Percentiles rank a stretch among this genome's conserved stretches.
phyloP scores from a whole-genome alignment of 805 yeast genomes.

The Komagataella ulmi region DNA sequence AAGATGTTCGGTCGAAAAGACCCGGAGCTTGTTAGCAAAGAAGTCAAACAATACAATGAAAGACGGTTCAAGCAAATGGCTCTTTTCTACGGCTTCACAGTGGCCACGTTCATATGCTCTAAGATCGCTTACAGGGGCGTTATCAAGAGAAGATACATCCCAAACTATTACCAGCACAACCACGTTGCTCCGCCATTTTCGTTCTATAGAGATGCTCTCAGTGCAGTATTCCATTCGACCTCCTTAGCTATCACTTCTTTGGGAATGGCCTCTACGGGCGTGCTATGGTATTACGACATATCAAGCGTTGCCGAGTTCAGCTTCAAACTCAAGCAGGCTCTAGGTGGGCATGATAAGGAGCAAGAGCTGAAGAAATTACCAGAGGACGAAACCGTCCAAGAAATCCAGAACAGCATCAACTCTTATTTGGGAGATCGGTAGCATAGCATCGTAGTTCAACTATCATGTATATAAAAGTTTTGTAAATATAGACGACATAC shows the following conservation, averaged over 20 bases:
- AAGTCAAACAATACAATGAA: conserved; percentile 34
- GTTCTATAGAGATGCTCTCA: conserved; percentile 70
- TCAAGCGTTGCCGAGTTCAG: conserved; percentile 61
- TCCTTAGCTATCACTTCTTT: conserved; percentile 59
- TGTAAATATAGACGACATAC: neutral
- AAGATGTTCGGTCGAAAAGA: conserved; percentile 15
- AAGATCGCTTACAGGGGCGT: conserved; percentile 69
- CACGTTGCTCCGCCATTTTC: conserved; percentile 78
- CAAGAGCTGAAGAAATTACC: conserved; percentile 28
- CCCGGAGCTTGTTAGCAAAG: conserved; percentile 13
- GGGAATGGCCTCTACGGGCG: conserved; percentile 61
- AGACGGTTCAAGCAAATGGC: conserved; percentile 64
- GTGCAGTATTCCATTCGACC: conserved; percentile 76
- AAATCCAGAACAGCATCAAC: conserved; percentile 30
- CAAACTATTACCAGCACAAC: conserved; percentile 71
- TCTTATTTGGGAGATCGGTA: conserved; percentile 7
- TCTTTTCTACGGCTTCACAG: conserved; percentile 58
- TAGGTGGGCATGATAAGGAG: conserved; percentile 61
- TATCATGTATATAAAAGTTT: neutral
- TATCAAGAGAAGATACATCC: conserved; percentile 56
- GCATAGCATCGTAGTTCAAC: neutral
- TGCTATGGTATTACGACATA: conserved; percentile 72
- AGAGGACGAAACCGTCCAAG: conserved; percentile 45
- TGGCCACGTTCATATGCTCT: conserved; percentile 57
- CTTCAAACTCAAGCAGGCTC: conserved; percentile 40